Conservation (phyloP, 345 rosid genomes). For the Sonneratia alba region DNA sequence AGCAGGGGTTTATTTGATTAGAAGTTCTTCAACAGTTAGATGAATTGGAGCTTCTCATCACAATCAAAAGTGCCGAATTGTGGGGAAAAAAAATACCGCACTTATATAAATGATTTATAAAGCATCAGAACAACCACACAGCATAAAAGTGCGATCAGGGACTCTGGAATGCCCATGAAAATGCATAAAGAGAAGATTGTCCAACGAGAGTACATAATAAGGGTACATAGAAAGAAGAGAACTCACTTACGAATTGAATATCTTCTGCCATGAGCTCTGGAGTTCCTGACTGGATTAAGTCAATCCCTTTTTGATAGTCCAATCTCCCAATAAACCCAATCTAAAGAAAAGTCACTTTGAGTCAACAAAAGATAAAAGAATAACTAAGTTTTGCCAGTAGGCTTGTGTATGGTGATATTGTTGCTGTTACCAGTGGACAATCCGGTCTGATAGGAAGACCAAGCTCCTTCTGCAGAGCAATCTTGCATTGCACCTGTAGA, state of each 20-base stretch:
- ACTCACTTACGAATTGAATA: slow-evolving; percentile 46
- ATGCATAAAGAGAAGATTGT: not conserved
- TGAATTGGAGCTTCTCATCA: not conserved
- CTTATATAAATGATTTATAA: not conserved
- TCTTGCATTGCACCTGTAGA: slow-evolving; percentile 67
- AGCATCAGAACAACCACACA: not conserved
- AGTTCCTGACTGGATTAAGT: slow-evolving; percentile 54
- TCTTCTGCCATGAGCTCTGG: slow-evolving; percentile 78
- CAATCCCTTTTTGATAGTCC: slow-evolving; percentile 94
- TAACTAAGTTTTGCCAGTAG: slow-evolving; percentile 1
- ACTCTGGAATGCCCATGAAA: not conserved
- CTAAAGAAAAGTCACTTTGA: slow-evolving; percentile 28
- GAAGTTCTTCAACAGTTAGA: not conserved
- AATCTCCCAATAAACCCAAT: slow-evolving; percentile 94
- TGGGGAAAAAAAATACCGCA: not conserved
- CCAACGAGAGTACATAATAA: not conserved
- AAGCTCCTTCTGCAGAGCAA: slow-evolving; percentile 79
- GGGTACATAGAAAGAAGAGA: slow-evolving; percentile 8
- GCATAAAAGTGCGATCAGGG: not conserved
- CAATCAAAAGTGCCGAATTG: not conserved
- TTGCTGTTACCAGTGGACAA: slow-evolving; percentile 60
- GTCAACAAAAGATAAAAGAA: slow-evolving; percentile 8
- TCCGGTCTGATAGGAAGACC: slow-evolving; percentile 84
- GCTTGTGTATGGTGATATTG: not conserved
- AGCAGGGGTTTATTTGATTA: not conserved